Evolutionary conservation across 2,329 filamentous ascomycete genomes (phyloP).

Genomic region (Ilyonectria robusta): DNA sequence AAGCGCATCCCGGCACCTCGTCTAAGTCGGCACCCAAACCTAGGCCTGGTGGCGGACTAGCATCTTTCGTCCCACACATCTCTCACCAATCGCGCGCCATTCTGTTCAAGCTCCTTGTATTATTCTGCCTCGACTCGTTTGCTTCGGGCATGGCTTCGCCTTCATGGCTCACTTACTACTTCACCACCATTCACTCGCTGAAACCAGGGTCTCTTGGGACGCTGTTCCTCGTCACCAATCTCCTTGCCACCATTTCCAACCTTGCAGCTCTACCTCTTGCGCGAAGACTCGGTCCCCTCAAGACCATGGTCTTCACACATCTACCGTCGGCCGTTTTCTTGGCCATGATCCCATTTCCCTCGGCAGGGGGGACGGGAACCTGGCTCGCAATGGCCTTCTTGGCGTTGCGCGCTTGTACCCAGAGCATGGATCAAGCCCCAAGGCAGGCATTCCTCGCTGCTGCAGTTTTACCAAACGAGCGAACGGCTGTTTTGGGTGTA

Average conservation of each 20-base stretch:
- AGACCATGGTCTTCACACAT: constrained; percentile 84
- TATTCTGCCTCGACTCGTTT: background rate
- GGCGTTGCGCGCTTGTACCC: constrained; percentile 72
- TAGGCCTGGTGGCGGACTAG: too few species aligned
- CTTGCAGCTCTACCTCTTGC: constrained; percentile 68
- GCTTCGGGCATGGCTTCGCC: constrained; percentile 7
- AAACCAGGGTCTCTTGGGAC: constrained; percentile 66
- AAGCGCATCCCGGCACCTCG: background rate
- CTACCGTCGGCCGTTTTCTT: constrained; percentile 78
- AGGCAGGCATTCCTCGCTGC: constrained; percentile 78
- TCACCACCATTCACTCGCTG: constrained; percentile 53
- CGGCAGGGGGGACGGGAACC: constrained; percentile 35
- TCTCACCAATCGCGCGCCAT: background rate
- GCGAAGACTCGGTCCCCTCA: constrained; percentile 72
- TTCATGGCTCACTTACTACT: constrained; percentile 72
- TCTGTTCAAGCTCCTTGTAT: background rate
- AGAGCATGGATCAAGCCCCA: constrained; percentile 80
- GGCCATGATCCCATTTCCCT: constrained; percentile 73
- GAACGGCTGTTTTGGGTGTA: constrained; percentile 80
- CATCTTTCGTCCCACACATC: background rate
- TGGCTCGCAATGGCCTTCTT: constrained; percentile 70
- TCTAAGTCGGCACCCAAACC: background rate
- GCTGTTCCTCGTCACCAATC: constrained; percentile 68
- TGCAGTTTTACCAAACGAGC: constrained; percentile 73
- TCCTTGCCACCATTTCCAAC: constrained; percentile 66